phyloP scores from a whole-genome alignment of 2,329 filamentous ascomycete species.

The Talaromyces sp. region DNA sequence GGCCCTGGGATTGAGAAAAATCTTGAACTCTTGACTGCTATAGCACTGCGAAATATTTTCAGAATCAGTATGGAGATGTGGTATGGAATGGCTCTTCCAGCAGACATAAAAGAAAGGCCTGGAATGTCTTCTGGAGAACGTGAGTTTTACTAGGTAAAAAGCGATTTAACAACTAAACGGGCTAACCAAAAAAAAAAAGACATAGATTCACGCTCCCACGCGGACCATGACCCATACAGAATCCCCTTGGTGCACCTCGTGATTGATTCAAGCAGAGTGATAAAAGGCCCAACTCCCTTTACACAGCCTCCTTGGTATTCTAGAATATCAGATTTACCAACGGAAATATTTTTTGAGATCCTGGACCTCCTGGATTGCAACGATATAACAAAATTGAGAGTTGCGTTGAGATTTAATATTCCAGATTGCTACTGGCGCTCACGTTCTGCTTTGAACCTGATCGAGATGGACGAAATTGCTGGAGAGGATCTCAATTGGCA shows the following conservation, averaged over 20 bases:
- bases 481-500: too few species aligned
- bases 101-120: too few species aligned
- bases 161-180: too few species aligned
- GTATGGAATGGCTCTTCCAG: too few species aligned
- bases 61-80: too few species aligned
- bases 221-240: too few species aligned
- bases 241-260: neutral
- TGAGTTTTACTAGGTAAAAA: too few species aligned
- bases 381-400: neutral
- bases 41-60: neutral
- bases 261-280: constrained; percentile 2
- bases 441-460: constrained; percentile 2
- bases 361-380: constrained; percentile 3
- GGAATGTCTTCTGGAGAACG: too few species aligned
- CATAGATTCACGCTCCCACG: too few species aligned
- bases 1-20: neutral
- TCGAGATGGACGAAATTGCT: neutral
- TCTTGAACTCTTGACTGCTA: constrained; percentile 1
- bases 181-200: too few species aligned
- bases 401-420: neutral
- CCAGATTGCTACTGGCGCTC: constrained; percentile 2
- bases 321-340: neutral
- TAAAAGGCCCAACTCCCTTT: neutral
- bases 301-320: neutral
- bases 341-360: constrained; percentile 1